Percentiles rank a stretch among this genome's conserved stretches.
These are phyloP conservation scores for Ceratocystis ficicola DNA, from an alignment of 2,329 filamentous ascomycete species.

Conservation along the genomic window DNA sequence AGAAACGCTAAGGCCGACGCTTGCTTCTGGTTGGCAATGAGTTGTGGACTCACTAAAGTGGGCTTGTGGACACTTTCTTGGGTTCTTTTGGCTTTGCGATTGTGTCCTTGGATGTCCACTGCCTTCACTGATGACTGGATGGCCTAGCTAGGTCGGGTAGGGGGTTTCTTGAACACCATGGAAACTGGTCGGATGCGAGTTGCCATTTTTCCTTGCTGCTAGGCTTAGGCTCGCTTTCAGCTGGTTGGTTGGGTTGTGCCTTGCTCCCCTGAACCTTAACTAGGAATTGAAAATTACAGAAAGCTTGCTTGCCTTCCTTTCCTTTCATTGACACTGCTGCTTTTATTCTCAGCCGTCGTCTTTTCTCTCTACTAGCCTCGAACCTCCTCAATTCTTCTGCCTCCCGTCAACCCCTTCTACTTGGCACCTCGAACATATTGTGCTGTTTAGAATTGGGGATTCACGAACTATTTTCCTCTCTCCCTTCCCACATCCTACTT, in stretches of 20 bases:
- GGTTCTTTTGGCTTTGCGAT: conserved; percentile 3
- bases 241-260: conserved; percentile 12
- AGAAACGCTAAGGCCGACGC: background rate
- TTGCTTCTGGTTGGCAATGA: conserved; percentile 1
- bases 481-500: background rate
- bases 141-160: background rate
- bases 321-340: conserved; percentile 1
- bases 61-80: conserved; percentile 12
- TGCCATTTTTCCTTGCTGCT: conserved; percentile 11
- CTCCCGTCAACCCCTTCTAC: background rate
- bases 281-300: conserved; percentile 11
- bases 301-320: conserved; percentile 17
- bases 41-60: conserved; percentile 12
- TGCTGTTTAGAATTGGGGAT: background rate
- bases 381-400: background rate
- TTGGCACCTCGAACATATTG: background rate
- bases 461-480: background rate
- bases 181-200: conserved; percentile 4
- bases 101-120: conserved; percentile 1
- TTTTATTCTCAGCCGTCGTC: background rate
- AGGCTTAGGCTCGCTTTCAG: conserved; percentile 7
- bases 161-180: background rate
- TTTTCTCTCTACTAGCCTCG: background rate
- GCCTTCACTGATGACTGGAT: conserved; percentile 4
- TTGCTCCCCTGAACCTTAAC: conserved; percentile 16